Percentiles rank a stretch among this genome's conserved stretches.
Evolutionary conservation across 805 yeast species (phyloP).

Genomic region (Torulaspora maleeae): DNA sequence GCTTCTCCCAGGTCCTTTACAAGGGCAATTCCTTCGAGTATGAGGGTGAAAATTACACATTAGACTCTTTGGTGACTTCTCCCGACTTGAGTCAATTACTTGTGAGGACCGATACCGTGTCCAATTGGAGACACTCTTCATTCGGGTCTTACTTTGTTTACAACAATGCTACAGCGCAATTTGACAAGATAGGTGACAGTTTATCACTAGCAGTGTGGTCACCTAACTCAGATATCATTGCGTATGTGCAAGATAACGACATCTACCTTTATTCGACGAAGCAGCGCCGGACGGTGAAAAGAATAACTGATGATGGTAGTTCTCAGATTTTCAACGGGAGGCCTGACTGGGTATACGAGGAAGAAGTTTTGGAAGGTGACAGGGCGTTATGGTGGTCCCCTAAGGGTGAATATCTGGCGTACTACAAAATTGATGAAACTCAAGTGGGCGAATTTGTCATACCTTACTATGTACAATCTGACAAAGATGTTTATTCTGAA

Average conservation of each 20-base stretch:
- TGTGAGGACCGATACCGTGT: slow-evolving; percentile 54
- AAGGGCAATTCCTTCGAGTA: slow-evolving; percentile 45
- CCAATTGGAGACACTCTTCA: slow-evolving; percentile 54
- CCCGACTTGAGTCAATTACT: slow-evolving; percentile 60
- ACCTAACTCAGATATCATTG: slow-evolving; percentile 61
- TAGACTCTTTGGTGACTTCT: slow-evolving; percentile 57
- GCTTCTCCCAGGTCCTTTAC: slow-evolving; percentile 45
- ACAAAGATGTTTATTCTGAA: slow-evolving; percentile 56
- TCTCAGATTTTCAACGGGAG: slow-evolving; percentile 73
- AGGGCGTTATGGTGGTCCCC: slow-evolving; percentile 87
- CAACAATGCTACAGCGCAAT: slow-evolving; percentile 28
- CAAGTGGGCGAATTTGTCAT: slow-evolving; percentile 66
- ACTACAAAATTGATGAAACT: slow-evolving; percentile 67
- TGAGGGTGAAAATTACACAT: slow-evolving; percentile 39
- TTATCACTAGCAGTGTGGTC: slow-evolving; percentile 61
- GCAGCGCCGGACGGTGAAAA: slow-evolving; percentile 33
- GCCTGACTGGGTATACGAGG: slow-evolving; percentile 95
- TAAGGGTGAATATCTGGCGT: slow-evolving; percentile 57
- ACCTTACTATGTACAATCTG: slow-evolving; percentile 63
- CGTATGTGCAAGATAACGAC: slow-evolving; percentile 66
- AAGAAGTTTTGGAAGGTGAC: slow-evolving; percentile 71
- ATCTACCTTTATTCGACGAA: slow-evolving; percentile 50
- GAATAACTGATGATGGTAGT: slow-evolving; percentile 68
- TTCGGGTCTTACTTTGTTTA: slow-evolving; percentile 43
- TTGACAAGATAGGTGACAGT: slow-evolving; percentile 32